A percentile compares a stretch with the other conserved stretches of the same genome.
These are phyloP conservation scores for Calamus simplicifolius DNA, from an alignment of 176 grass and related monocot genomes.

Conservation along the genomic window DNA sequence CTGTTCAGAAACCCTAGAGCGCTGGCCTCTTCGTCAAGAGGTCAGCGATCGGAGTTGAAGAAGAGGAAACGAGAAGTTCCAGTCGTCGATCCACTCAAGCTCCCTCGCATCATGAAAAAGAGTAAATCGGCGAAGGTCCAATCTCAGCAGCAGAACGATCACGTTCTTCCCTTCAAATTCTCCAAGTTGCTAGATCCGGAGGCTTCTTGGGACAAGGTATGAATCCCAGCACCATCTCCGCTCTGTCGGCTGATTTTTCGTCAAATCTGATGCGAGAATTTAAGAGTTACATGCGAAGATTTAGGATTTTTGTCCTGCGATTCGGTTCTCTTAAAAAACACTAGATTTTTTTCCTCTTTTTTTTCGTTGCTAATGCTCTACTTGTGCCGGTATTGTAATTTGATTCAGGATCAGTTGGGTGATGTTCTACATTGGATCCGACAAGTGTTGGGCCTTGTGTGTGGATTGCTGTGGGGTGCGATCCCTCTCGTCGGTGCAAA, in stretches of 20 bases:
- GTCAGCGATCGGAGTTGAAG: too few species aligned
- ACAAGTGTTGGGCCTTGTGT: constrained; percentile 62
- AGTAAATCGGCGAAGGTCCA: constrained; percentile 35
- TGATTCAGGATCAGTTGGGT: constrained; percentile 61
- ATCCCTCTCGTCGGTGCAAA: constrained; percentile 71
- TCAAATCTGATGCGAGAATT: background rate
- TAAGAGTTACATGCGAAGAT: background rate
- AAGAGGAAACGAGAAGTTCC: too few species aligned
- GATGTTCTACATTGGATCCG: constrained; percentile 96
- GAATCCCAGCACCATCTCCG: background rate
- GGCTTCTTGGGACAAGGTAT: constrained; percentile 74
- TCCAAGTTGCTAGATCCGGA: constrained; percentile 86
- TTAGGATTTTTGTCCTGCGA: background rate
- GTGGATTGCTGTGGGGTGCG: constrained; percentile 81
- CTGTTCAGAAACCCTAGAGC: too few species aligned
- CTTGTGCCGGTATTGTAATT: too few species aligned
- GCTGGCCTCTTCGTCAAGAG: too few species aligned
- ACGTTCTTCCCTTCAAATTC: constrained; percentile 54
- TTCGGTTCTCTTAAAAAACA: background rate
- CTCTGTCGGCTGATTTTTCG: constrained; percentile 2
- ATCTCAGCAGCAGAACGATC: constrained; percentile 42
- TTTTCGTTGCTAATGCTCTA: background rate
- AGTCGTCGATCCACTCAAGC: too few species aligned
- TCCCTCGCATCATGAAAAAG: constrained; percentile 31
- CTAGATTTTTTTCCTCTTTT: background rate